Evolutionary conservation across 257 asterid genomes (phyloP).

Genomic region (Plantago ovata): DNA sequence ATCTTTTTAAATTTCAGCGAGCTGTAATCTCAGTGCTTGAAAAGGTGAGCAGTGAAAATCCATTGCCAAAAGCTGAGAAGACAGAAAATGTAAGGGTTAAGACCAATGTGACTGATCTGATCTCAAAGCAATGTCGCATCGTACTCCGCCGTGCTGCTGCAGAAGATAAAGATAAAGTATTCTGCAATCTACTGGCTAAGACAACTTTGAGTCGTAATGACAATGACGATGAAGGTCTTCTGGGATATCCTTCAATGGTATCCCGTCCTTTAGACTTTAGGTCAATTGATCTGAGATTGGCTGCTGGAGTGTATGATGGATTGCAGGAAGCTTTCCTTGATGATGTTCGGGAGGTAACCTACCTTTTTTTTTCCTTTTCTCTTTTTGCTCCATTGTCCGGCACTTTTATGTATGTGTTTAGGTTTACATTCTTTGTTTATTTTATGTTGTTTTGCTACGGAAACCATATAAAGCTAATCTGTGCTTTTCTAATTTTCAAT

Average conservation of each 20-base stretch:
- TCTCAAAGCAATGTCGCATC: constrained; percentile 82
- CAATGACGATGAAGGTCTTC: constrained; percentile 74
- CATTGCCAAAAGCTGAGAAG: constrained; percentile 61
- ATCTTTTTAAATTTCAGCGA: constrained; percentile 50
- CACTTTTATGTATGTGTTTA: neutral
- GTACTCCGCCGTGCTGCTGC: constrained; percentile 70
- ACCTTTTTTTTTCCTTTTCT: constrained; percentile 1
- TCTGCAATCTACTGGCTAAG: constrained; percentile 87
- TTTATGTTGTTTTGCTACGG: too few relatives aligned
- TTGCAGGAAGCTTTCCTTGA: constrained; percentile 84
- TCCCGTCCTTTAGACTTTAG: constrained; percentile 94
- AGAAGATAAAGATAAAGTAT: constrained; percentile 69
- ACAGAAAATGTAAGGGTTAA: constrained; percentile 52
- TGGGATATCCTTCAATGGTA: constrained; percentile 90
- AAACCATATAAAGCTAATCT: too few relatives aligned
- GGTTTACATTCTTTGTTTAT: neutral
- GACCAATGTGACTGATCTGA: constrained; percentile 51
- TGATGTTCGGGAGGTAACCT: constrained; percentile 87
- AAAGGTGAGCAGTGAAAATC: constrained; percentile 46
- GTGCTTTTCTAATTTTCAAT: too few relatives aligned
- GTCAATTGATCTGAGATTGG: constrained; percentile 87
- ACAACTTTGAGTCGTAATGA: constrained; percentile 62
- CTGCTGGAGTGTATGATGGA: constrained; percentile 87
- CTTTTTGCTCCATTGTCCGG: neutral
- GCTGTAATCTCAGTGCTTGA: constrained; percentile 79